Evolutionary conservation across 2,329 filamentous ascomycete genomes (phyloP).

Genomic region (Colletotrichum sp.): DNA sequence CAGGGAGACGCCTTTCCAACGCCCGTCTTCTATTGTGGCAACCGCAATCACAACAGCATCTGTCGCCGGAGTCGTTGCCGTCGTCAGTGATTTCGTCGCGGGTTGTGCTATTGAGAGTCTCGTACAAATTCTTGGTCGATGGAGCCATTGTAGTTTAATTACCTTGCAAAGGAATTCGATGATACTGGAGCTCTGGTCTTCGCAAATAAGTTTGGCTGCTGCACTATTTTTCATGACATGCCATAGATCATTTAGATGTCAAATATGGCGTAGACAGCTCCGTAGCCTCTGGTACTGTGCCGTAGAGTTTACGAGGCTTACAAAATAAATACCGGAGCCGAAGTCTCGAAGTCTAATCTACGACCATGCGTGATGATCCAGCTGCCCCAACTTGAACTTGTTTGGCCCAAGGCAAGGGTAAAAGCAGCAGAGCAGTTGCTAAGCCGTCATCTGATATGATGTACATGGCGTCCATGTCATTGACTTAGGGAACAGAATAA

Average conservation of each 20-base stretch:
- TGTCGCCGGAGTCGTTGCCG: not conserved
- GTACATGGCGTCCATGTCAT: not conserved
- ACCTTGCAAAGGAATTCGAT: not conserved
- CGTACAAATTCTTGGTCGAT: not conserved
- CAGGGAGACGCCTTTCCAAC: not conserved
- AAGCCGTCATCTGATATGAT: not conserved
- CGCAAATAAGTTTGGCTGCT: rapidly evolving
- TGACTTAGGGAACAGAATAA: not conserved
- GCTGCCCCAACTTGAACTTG: not conserved
- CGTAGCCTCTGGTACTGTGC: not conserved
- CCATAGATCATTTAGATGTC: not conserved
- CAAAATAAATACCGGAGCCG: not conserved
- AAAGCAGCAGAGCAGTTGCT: not conserved
- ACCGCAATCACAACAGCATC: not conserved
- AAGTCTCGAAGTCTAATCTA: not conserved
- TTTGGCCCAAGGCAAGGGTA: not conserved
- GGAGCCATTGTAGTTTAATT: not conserved
- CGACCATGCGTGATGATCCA: not conserved
- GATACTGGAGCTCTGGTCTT: not conserved
- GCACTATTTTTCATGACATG: not conserved
- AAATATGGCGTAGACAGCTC: not conserved
- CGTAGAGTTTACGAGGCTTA: not conserved
- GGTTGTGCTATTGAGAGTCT: rapidly evolving
- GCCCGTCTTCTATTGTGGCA: not conserved
- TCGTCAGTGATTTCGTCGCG: not conserved